These are phyloP conservation scores for Amanita subjunquillea DNA, from an alignment of 768 basidiomycete genomes.

Conservation along the genomic window DNA sequence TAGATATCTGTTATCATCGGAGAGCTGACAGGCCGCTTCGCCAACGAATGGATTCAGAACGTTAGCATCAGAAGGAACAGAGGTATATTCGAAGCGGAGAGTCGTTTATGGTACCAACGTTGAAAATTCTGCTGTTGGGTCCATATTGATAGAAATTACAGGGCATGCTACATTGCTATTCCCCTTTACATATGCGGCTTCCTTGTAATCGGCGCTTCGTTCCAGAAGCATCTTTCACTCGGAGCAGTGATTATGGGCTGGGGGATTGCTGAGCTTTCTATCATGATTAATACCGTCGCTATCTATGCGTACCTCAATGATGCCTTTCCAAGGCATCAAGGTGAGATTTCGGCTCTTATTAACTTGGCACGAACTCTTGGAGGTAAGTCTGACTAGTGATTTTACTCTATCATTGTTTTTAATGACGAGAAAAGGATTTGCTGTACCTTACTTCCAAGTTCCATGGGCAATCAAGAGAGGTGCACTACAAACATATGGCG, in stretches of 20 bases:
- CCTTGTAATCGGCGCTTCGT: neutral
- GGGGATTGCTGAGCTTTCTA: conserved; percentile 47
- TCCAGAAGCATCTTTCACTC: conserved; percentile 2
- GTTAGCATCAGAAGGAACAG: conserved; percentile 34
- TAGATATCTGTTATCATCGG: conserved; percentile 44
- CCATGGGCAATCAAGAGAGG: conserved; percentile 54
- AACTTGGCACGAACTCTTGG: conserved; percentile 47
- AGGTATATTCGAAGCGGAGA: conserved; percentile 52
- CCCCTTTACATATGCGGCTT: conserved; percentile 1
- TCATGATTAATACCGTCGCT: conserved; percentile 54
- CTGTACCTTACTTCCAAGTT: conserved; percentile 58
- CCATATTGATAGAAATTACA: conserved; percentile 11
- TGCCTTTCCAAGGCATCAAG: conserved; percentile 25
- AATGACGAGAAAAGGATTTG: conserved; percentile 30
- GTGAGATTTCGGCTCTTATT: conserved; percentile 53
- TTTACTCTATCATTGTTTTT: neutral
- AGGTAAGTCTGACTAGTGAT: conserved; percentile 17
- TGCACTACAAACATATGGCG: conserved; percentile 50
- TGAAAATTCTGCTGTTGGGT: neutral
- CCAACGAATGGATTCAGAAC: conserved; percentile 44
- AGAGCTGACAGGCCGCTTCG: conserved; percentile 40
- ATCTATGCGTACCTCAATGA: conserved; percentile 35
- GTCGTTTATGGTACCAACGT: conserved; percentile 39
- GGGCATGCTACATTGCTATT: conserved; percentile 48
- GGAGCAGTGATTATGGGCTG: conserved; percentile 14